Conservation (phyloP, 495 filamentous ascomycete species). For the Penicillium ochrochloron region DNA sequence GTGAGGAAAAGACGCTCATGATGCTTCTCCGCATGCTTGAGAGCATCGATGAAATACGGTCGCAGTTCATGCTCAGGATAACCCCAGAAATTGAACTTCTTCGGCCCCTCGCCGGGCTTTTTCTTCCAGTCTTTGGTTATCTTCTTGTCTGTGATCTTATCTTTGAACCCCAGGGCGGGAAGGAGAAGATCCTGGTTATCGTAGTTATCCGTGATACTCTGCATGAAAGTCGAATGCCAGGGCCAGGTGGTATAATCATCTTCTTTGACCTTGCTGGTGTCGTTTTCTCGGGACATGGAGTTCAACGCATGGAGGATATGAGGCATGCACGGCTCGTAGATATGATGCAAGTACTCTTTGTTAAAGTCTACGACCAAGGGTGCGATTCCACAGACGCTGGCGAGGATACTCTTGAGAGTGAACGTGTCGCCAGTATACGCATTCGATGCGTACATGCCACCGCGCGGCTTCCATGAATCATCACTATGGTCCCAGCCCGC, state of each 20-base stretch:
- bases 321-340: constrained; percentile 50
- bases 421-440: constrained; percentile 44
- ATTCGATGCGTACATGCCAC: constrained; percentile 43
- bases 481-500: constrained; percentile 23
- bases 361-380: constrained; percentile 50
- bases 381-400: constrained; percentile 43
- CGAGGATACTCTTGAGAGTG: constrained; percentile 47
- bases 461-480: constrained; percentile 29
- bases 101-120: constrained; percentile 18
- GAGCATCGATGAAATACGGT: constrained; percentile 42
- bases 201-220: constrained; percentile 38
- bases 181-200: constrained; percentile 33
- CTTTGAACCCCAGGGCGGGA: constrained; percentile 38
- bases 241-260: constrained; percentile 34
- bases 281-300: constrained; percentile 26
- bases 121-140: constrained; percentile 37
- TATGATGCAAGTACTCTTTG: constrained; percentile 40
- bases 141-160: constrained; percentile 33
- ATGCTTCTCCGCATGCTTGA: constrained; percentile 38
- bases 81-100: constrained; percentile 49
- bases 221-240: constrained; percentile 37
- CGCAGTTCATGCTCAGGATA: constrained; percentile 44
- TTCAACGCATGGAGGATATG: constrained; percentile 43
- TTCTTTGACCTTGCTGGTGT: constrained; percentile 21
- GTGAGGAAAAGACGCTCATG: constrained; percentile 47